Evolutionary conservation across 2,329 filamentous ascomycete species (phyloP), one percentile per base, ranked within the genome.

Genomic region (Fusarium tricinctum): DNA sequence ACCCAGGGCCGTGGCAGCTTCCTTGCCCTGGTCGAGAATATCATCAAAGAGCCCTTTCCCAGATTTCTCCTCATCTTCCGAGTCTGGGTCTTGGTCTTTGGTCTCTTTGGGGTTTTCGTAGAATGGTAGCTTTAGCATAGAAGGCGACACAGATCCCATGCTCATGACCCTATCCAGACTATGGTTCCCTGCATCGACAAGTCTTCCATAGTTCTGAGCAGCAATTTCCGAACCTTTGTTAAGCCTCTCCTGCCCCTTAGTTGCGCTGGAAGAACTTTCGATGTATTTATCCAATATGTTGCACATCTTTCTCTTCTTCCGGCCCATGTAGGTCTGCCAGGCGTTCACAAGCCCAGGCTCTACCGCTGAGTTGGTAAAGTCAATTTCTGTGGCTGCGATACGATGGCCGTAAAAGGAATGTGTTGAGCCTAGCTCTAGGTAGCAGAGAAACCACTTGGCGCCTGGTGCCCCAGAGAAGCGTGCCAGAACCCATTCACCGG

Each of bases 231-330:
- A 57, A 14, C 26, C 32, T 12, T 57, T 57, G 6, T 43, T 52
- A 0, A 52, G 5, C 7, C 39, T 53, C 12, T 53, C 54, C 22
- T 38, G 39, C 1, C 54, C 12, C 8, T 57, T 52, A 4, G 15
- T n/a, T 1, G 46, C 54, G 20, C 38, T 57, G 1, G 28, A n/a
- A 4, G 30, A 33, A n/a, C 46, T 57, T 6, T 33, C 22, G 22
- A 57, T 28, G n/a, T 35, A 57, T 14, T 13, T 57, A 14, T 35
- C n/a, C 15, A 57, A 7, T 6, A 57, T 40, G 3, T 52, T 57
- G 15, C 54, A 57, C 54, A 57, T 57, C 46, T 57, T 57, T 28
- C 47, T 43, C n/a, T 57, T 57, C 22, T 57, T 57, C 0, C 54
- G 28, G 7, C 10, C 26, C 54, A 57, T 57, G 8, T 57, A 57